A percentile compares a stretch with the other conserved stretches of the same genome.
These are phyloP conservation scores for Pelargonium exstipulatum DNA, from an alignment of 441 rosid species.

Conservation along the genomic window DNA sequence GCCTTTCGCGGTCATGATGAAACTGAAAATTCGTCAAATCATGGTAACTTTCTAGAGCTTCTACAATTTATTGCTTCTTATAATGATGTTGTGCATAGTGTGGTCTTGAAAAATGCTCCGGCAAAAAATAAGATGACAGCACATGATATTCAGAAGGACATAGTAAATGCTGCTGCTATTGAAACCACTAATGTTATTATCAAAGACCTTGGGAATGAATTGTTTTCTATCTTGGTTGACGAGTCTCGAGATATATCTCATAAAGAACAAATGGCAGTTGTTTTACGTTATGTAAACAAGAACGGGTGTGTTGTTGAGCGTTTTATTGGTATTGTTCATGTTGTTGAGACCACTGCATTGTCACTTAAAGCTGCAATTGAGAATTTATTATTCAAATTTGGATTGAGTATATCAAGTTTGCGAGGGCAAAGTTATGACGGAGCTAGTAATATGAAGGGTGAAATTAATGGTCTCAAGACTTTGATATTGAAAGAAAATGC, in stretches of 20 bases:
- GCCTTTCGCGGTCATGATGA: neutral
- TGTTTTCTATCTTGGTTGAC: neutral
- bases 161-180: neutral
- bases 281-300: neutral
- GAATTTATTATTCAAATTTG: neutral
- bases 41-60: neutral
- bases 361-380: neutral
- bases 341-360: neutral
- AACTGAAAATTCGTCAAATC: neutral
- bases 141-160: neutral
- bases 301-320: neutral
- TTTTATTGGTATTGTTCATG: neutral
- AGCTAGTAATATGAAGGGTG: slow-evolving; percentile 6
- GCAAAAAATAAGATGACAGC: neutral
- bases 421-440: slow-evolving; percentile 13
- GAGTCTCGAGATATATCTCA: neutral
- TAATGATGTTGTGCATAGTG: neutral
- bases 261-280: neutral
- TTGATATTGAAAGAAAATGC: slow-evolving; percentile 4
- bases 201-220: neutral
- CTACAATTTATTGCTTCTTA: neutral
- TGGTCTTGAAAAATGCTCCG: slow-evolving; percentile 3
- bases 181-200: neutral
- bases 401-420: neutral
- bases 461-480: neutral